Evolutionary conservation across 352 stramenopile species (phyloP).

Genomic region (Elongisporangium prolatum): DNA sequence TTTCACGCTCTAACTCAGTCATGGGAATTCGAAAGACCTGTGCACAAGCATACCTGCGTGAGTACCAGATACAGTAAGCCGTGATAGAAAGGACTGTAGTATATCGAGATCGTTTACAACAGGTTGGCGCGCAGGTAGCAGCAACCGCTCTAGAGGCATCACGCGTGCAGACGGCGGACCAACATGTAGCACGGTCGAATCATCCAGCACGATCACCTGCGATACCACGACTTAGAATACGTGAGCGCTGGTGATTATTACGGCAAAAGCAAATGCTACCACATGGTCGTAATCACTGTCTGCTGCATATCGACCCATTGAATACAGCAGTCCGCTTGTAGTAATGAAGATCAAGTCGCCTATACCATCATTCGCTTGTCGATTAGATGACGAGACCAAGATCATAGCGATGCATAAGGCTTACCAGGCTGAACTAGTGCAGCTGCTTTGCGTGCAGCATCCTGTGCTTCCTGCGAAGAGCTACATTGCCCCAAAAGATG

Average conservation of each 20-base stretch:
- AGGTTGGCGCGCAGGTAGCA: constrained; percentile 64
- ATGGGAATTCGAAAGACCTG: constrained; percentile 60
- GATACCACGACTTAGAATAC: not conserved
- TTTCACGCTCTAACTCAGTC: constrained; percentile 28
- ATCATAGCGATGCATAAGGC: constrained; percentile 1
- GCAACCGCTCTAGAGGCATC: constrained; percentile 58
- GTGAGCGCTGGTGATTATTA: not conserved
- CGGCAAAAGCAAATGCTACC: constrained; percentile 12
- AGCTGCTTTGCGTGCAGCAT: constrained; percentile 47
- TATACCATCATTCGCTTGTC: constrained; percentile 6
- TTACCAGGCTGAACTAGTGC: constrained; percentile 62
- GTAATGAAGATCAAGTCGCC: constrained; percentile 81
- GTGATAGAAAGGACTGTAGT: constrained; percentile 3
- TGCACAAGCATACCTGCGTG: not conserved
- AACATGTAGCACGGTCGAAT: constrained; percentile 57
- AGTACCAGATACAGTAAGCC: not conserved
- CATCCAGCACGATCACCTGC: constrained; percentile 62
- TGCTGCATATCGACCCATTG: constrained; percentile 48
- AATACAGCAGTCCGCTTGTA: constrained; percentile 66
- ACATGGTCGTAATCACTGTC: constrained; percentile 76
- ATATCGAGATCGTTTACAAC: constrained; percentile 25
- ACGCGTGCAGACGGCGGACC: constrained; percentile 46
- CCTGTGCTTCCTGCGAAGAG: constrained; percentile 49
- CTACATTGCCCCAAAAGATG: constrained; percentile 14
- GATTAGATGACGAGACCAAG: not conserved